These are phyloP conservation scores for Diplodia scrobiculata DNA, from an alignment of 2,329 filamentous ascomycete genomes.

Conservation along the genomic window DNA sequence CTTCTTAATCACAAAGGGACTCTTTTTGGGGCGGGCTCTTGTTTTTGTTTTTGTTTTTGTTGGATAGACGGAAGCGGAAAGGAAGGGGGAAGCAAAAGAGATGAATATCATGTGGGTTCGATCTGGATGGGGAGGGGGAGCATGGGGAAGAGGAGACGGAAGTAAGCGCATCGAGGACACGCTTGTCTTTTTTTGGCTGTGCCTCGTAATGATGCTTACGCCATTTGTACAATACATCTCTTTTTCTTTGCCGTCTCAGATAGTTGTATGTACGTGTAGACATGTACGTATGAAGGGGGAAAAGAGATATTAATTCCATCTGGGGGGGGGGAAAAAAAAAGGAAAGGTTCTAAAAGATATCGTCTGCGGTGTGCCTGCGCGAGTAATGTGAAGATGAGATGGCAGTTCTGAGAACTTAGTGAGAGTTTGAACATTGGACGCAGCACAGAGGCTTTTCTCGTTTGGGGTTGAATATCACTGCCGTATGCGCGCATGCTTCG, in stretches of 20 bases:
- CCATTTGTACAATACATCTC: conserved; percentile 1
- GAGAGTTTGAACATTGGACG: too few relatives aligned
- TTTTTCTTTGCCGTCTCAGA: not conserved
- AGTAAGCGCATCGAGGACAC: not conserved
- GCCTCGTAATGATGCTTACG: not conserved
- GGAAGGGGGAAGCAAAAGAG: not conserved
- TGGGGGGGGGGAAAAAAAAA: not conserved
- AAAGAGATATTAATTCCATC: conserved; percentile 4
- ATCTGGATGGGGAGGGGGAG: not conserved
- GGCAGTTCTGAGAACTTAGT: not conserved
- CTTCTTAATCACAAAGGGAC: not conserved
- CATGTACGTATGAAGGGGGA: not conserved
- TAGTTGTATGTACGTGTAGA: conserved; percentile 3
- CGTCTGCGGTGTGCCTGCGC: fast-evolving
- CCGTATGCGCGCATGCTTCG: not conserved
- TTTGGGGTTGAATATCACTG: not conserved
- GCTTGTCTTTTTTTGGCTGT: not conserved
- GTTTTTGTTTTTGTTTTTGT: not conserved
- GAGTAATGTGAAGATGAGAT: not conserved
- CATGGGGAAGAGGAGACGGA: not conserved
- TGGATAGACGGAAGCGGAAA: conserved; percentile 7
- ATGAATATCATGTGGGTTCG: too few relatives aligned
- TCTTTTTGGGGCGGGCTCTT: not conserved
- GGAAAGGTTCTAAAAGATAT: not conserved
- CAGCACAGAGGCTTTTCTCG: too few relatives aligned